These are phyloP conservation scores for Begonia masoniana DNA, from an alignment of 306 rosid genomes.

Conservation along the genomic window DNA sequence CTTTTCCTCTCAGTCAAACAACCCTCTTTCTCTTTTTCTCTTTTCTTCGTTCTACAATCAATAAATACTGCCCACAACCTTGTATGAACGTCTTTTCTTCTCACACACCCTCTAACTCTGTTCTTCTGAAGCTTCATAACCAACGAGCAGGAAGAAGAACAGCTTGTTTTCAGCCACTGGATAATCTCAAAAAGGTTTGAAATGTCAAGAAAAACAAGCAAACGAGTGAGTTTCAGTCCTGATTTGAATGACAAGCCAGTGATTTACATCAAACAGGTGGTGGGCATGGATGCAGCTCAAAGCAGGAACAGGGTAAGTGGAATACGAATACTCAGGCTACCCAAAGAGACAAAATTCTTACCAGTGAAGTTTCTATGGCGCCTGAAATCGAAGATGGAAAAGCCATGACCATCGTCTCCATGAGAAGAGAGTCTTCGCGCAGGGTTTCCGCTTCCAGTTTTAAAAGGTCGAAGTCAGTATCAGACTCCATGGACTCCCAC, in stretches of 20 bases:
- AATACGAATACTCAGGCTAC: constrained; percentile 30
- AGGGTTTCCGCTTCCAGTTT: constrained; percentile 61
- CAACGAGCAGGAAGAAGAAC: neutral
- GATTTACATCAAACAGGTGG: constrained; percentile 21
- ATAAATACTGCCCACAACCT: constrained; percentile 6
- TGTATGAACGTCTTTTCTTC: constrained; percentile 1
- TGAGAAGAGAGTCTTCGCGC: constrained; percentile 41
- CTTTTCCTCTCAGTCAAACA: neutral
- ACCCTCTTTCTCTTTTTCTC: constrained; percentile 11
- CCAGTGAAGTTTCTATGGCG: constrained; percentile 42
- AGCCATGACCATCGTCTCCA: constrained; percentile 35
- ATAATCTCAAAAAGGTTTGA: neutral
- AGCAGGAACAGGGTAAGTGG: constrained; percentile 32
- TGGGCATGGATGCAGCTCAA: constrained; percentile 13
- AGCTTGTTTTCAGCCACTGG: neutral
- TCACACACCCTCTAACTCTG: neutral
- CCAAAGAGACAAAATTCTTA: constrained; percentile 30
- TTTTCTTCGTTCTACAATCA: constrained; percentile 7
- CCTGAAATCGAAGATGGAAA: constrained; percentile 50
- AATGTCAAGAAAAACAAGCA: constrained; percentile 53
- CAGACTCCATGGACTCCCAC: constrained; percentile 14
- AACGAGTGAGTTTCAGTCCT: constrained; percentile 59
- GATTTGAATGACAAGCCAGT: constrained; percentile 49
- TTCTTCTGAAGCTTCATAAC: constrained; percentile 5
- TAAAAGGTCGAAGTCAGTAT: constrained; percentile 46